Evolutionary conservation across 768 basidiomycete species (phyloP).

Genomic region (Suillus cothurnatus): DNA sequence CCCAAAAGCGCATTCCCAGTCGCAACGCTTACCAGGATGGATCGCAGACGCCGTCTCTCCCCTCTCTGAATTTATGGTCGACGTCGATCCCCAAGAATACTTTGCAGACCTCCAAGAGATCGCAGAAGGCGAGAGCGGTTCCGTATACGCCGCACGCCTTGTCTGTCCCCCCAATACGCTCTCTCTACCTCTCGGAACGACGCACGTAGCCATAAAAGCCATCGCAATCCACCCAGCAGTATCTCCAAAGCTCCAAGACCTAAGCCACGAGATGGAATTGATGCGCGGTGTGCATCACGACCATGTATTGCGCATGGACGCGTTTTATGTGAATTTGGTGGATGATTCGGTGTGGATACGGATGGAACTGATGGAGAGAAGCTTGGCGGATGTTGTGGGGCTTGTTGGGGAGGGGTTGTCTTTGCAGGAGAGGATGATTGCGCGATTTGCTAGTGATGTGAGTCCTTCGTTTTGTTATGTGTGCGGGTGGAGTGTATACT

Average conservation of each 20-base stretch:
- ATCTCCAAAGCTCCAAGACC: constrained; percentile 62
- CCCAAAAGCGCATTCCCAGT: constrained; percentile 36
- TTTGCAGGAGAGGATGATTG: constrained; percentile 69
- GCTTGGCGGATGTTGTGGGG: constrained; percentile 78
- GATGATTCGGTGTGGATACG: constrained; percentile 73
- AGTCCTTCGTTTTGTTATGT: constrained; percentile 31
- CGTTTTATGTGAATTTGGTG: constrained; percentile 65
- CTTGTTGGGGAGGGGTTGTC: constrained; percentile 62
- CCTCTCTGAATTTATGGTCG: constrained; percentile 62
- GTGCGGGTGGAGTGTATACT: not conserved
- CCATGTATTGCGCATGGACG: constrained; percentile 69
- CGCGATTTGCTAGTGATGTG: constrained; percentile 78
- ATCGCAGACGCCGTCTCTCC: constrained; percentile 60
- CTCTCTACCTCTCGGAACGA: constrained; percentile 26
- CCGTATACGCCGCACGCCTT: constrained; percentile 54
- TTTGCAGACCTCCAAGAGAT: constrained; percentile 76
- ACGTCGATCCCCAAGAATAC: constrained; percentile 61
- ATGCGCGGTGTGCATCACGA: constrained; percentile 60
- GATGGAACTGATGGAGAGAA: constrained; percentile 91
- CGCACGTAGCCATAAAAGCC: constrained; percentile 73
- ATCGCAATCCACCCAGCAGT: constrained; percentile 34
- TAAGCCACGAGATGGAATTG: constrained; percentile 61
- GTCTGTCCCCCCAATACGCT: constrained; percentile 18
- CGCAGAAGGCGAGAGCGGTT: constrained; percentile 82
- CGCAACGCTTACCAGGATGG: constrained; percentile 62